Base-by-base conservation (phyloP, 2,329 filamentous ascomycete genomes). In the Atkinsonella texensis region DNA sequence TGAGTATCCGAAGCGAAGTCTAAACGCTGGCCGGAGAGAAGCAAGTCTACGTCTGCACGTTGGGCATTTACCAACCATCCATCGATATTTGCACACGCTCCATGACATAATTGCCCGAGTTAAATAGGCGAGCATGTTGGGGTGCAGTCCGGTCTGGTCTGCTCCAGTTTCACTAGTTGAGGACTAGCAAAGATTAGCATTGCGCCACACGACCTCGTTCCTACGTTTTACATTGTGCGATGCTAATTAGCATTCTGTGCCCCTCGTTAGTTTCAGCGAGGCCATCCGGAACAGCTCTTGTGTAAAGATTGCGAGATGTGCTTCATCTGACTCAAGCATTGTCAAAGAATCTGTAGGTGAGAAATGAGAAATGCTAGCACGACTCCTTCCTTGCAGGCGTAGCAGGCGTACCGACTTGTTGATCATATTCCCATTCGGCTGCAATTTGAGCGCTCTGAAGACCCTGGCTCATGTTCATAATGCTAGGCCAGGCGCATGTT, bases 171-270 rank as follows among this genome's bases (percentile, higher is more conserved):
- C 41, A 41, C 32, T 45, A 40, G 4, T 38, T 44, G 15, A 35
- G 1, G 17, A 12, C 42, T 10, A 18, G 17, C 23, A 44, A 44
- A 44, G 20, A n/a, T 40, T 45, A 44, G 32, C 17, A 44, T 7
- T 44, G 40, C 48, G 48, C 48, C 48, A 45, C 48, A 39, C 35
- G n/a, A 45, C 17, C 12, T 38, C 28, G 48, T 38, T 38, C 48
- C 48, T 44, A 40, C 10, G 35, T 31, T 20, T 40, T 12, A 39
- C 13, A 38, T 44, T 45, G 28, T 50, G 28, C 20, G 13, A n/a
- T 28, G 28, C 28, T 28, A 43, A 23, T 15, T 20, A 15, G 17
- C 20, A 33, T 35, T 17, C 12, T 31, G 20, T 43, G 20, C 31
- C 40, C 48, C 20, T 28, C 41, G 4, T 28, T 28, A 12, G 4